Percentiles rank a stretch among this genome's conserved stretches.
phyloP scores from a whole-genome alignment of 139 green algal genomes.

The Bryopsis sp. region DNA sequence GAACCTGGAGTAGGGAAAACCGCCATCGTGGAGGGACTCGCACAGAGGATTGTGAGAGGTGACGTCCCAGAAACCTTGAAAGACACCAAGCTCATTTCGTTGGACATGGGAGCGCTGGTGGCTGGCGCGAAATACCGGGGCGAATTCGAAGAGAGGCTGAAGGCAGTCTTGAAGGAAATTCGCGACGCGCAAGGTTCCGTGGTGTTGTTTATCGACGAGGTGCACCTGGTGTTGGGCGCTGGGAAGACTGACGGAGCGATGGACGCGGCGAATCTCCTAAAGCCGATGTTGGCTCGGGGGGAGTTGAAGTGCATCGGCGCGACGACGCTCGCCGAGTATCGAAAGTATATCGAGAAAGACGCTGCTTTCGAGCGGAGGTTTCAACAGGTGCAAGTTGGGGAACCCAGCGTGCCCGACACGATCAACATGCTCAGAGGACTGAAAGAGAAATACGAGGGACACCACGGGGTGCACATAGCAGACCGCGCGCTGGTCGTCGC shows the following conservation, averaged over 20 bases:
- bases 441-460: constrained; percentile 63
- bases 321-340: constrained; percentile 85
- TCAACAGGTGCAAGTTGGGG: constrained; percentile 83
- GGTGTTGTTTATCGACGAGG: constrained; percentile 94
- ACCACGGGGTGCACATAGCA: constrained; percentile 51
- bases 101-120: constrained; percentile 89
- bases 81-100: constrained; percentile 53
- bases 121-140: constrained; percentile 84
- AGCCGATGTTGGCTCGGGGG: constrained; percentile 90
- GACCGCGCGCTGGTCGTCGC: constrained; percentile 50
- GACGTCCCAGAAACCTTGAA: constrained; percentile 74
- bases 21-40: constrained; percentile 82
- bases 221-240: constrained; percentile 62
- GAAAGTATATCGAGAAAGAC: constrained; percentile 92
- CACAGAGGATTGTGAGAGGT: constrained; percentile 46
- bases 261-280: constrained; percentile 93
- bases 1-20: constrained; percentile 78
- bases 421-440: constrained; percentile 93
- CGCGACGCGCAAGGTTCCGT: constrained; percentile 41
- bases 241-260: constrained; percentile 57
- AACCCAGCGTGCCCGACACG: constrained; percentile 85
- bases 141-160: constrained; percentile 74
- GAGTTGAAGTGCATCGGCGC: constrained; percentile 92
- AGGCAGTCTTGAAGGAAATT: constrained; percentile 66
- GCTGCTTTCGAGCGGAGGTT: constrained; percentile 84